Evolutionary conservation across 192 early-diverging fungal species (phyloP).

Genomic region (Phycomyces blakesleeanus): DNA sequence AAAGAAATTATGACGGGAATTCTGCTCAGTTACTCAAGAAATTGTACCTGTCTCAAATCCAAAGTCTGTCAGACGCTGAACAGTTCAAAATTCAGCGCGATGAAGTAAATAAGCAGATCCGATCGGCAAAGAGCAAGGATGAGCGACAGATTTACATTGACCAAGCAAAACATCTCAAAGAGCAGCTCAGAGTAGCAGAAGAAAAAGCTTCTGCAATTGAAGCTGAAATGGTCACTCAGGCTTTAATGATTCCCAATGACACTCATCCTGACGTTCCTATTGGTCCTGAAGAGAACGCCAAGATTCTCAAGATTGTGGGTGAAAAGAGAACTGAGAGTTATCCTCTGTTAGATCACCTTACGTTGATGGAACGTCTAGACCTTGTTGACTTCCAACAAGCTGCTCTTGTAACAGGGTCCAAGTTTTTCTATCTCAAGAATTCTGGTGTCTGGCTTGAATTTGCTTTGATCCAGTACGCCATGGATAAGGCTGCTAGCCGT

Average conservation of each 20-base stretch:
- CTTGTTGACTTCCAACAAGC: conserved; percentile 81
- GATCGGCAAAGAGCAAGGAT: conserved; percentile 23
- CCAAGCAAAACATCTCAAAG: conserved; percentile 58
- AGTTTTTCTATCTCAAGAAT: conserved; percentile 86
- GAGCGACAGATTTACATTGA: conserved; percentile 37
- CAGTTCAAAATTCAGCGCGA: conserved; percentile 17
- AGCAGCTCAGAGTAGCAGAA: conserved; percentile 51
- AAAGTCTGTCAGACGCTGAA: conserved; percentile 4
- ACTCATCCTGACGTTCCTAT: conserved; percentile 72
- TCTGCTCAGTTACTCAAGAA: conserved; percentile 8
- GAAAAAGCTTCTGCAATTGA: conserved; percentile 46
- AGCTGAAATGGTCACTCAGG: conserved; percentile 52
- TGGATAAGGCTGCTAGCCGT: conserved; percentile 61
- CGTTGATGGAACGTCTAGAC: conserved; percentile 60
- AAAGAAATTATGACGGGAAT: conserved; percentile 23
- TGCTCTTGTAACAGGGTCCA: conserved; percentile 71
- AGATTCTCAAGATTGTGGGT: conserved; percentile 46
- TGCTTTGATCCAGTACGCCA: conserved; percentile 83
- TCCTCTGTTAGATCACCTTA: conserved; percentile 62
- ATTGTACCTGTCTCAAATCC: conserved; percentile 10
- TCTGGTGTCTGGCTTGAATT: conserved; percentile 85
- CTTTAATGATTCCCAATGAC: conserved; percentile 72
- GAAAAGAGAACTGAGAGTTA: conserved; percentile 27
- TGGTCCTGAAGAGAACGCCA: conserved; percentile 69
- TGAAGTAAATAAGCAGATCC: conserved; percentile 16